phyloP scores from a whole-genome alignment of 2,329 filamentous ascomycete species.

The Didymella sp. region DNA sequence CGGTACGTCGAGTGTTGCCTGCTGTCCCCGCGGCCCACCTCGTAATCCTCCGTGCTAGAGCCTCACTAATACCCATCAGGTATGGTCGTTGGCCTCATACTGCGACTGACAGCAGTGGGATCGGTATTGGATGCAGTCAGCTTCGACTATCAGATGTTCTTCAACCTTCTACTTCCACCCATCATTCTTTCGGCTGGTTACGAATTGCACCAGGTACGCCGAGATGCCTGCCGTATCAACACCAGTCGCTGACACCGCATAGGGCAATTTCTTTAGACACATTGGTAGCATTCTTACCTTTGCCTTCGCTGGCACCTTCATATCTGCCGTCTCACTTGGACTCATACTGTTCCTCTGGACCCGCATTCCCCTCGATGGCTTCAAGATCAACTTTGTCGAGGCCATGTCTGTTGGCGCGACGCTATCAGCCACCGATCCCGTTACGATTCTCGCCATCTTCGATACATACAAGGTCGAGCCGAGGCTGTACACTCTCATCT shows the following conservation, averaged over 20 bases:
- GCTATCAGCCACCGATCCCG: conserved; percentile 93
- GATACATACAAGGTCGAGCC: conserved; percentile 99
- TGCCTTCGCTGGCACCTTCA: conserved; percentile 94
- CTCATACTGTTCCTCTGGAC: conserved; percentile 89
- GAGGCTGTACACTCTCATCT: conserved; percentile 98
- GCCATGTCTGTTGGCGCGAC: conserved; percentile 97
- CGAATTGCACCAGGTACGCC: conserved; percentile 81
- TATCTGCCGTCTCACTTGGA: conserved; percentile 94
- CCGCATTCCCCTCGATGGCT: conserved; percentile 80
- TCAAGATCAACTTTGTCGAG: conserved; percentile 90
- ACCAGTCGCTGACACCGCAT: conserved; percentile 3
- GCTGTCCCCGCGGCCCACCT: conserved; percentile 21
- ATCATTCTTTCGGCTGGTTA: conserved; percentile 98
- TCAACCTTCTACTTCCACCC: conserved; percentile 96
- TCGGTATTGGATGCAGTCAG: conserved; percentile 89
- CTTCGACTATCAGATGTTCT: conserved; percentile 99
- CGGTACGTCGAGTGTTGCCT: conserved; percentile 59
- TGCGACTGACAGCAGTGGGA: conserved; percentile 80
- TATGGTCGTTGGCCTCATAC: conserved; percentile 91
- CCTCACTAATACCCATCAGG: conserved; percentile 60
- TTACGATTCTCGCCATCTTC: conserved; percentile 98
- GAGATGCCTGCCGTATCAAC: not conserved
- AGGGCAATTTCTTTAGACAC: conserved; percentile 97
- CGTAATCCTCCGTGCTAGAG: conserved; percentile 28
- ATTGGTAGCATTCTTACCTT: conserved; percentile 98